These are phyloP conservation scores for Marasmius sp. DNA, from an alignment of 1,284 basidiomycete species.

Conservation along the genomic window DNA sequence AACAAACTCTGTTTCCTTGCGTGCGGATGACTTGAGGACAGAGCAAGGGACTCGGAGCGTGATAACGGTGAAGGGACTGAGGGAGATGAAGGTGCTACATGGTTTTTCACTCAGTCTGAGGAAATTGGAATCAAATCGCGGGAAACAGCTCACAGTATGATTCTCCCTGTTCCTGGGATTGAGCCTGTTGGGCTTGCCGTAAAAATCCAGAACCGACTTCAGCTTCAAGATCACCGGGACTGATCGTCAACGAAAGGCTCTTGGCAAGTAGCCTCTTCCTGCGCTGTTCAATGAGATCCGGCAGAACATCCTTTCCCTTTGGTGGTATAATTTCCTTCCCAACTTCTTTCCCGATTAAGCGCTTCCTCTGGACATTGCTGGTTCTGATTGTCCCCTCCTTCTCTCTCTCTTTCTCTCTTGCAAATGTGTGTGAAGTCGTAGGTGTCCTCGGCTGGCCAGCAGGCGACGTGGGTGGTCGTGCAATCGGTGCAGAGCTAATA, in stretches of 20 bases:
- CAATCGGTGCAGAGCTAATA: constrained; percentile 71
- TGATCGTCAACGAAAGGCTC: constrained; percentile 58
- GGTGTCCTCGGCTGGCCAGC: constrained; percentile 44
- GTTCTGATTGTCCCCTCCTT: constrained; percentile 22
- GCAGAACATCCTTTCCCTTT: constrained; percentile 36
- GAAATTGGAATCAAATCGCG: too few species aligned
- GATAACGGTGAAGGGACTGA: constrained; percentile 46
- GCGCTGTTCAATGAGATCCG: constrained; percentile 45
- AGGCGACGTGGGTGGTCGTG: constrained; percentile 78
- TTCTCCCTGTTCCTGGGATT: background rate
- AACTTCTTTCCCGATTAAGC: constrained; percentile 36
- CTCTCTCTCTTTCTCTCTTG: constrained; percentile 16
- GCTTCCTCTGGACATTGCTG: constrained; percentile 26
- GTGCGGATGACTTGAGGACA: constrained; percentile 69
- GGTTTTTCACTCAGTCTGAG: background rate
- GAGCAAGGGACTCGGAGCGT: constrained; percentile 49
- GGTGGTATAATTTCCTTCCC: constrained; percentile 3
- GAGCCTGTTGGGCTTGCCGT: background rate
- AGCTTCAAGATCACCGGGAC: constrained; percentile 40
- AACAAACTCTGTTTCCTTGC: constrained; percentile 72
- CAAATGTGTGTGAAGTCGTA: constrained; percentile 24
- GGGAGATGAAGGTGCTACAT: constrained; percentile 30
- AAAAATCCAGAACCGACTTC: constrained; percentile 13
- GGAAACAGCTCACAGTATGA: background rate
- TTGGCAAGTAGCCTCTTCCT: constrained; percentile 48